Evolutionary conservation across 1,139 yeast genomes (phyloP).

Genomic region (Geotrichum fermentans): DNA sequence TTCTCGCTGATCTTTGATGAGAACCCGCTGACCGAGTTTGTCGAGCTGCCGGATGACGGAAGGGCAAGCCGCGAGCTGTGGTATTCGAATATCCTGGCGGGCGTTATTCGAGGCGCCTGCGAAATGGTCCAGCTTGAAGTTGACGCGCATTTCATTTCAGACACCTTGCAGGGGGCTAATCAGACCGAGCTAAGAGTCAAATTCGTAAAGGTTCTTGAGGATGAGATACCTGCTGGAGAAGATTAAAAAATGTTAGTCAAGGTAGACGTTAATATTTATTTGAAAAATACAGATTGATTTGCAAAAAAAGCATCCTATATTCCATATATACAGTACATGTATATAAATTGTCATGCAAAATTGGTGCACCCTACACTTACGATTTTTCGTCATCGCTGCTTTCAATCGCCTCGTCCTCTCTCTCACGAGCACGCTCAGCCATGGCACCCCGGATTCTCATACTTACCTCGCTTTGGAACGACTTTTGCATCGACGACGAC

Average conservation of each 20-base stretch:
- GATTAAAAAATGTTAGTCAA: conserved; percentile 51
- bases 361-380: no score
- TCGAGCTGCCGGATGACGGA: conserved; percentile 78
- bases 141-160: conserved; percentile 75
- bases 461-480: conserved; percentile 30
- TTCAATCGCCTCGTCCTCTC: conserved; percentile 8
- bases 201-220: conserved; percentile 69
- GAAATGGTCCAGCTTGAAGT: conserved; percentile 96
- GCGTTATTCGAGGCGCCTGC: conserved; percentile 83
- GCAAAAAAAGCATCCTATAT: no score
- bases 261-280: not conserved
- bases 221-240: conserved; percentile 96
- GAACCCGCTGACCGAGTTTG: conserved; percentile 92
- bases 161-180: conserved; percentile 76
- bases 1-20: conserved; percentile 73
- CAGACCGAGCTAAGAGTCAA: conserved; percentile 73
- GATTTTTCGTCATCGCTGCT: conserved; percentile 4
- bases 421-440: conserved; percentile 24
- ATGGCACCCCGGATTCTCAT: conserved; percentile 33
- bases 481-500: conserved; percentile 17
- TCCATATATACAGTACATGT: no score
- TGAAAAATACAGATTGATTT: not conserved
- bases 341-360: no score
- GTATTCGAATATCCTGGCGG: conserved; percentile 88
- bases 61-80: conserved; percentile 71